Evolutionary conservation across 164 flowering plant species (phyloP), one percentile per base, ranked within the genome.

Genomic region (Stephania yunnanensis): DNA sequence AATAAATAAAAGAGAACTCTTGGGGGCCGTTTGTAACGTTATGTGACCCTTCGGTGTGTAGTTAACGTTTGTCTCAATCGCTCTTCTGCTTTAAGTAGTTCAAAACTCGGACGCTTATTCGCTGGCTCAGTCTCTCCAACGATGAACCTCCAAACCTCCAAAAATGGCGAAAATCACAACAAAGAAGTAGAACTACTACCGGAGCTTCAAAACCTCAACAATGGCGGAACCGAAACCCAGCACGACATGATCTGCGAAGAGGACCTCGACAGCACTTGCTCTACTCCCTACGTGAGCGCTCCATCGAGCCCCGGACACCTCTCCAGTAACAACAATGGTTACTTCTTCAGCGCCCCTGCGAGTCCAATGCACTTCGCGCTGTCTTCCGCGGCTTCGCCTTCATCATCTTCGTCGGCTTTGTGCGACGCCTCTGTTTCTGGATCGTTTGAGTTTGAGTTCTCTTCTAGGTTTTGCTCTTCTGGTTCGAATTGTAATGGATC

Each of bases 271-370:
- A 87, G 91, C 71, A 71, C 81, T 19, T 89, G 94, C 74, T 90
- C 95, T 12, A 89, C 90, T 29, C 95, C 92, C 2, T 91, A 85
- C 79, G 91, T 87, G 66, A 84, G 88, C 73, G 92, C 92, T 0
- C 95, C 90, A 6, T 88, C 95, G 0, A 89, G 91, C 45, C 91
- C 91, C 5, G 87, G 86, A 45, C 84, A 86, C 4, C 71, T 31
- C 10, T 83, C 80, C 12, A 63, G 44, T 1, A 36, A 36, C 42
- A 36, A 36, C 42, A 36, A 36, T 4, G 86, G 87, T 17, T 87
- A 81, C 83, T 91, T 81, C 80, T 91, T 78, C 84, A 88, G 90
- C 70, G 95, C 92, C 10, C 91, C 95, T 6, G 82, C 95, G 4
- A 91, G 92, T 77, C 92, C 92, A 42, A 83, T 84, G 87, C 90